These are phyloP conservation scores for Pichia terricola DNA, from an alignment of 1,139 yeast species.

Conservation along the genomic window DNA sequence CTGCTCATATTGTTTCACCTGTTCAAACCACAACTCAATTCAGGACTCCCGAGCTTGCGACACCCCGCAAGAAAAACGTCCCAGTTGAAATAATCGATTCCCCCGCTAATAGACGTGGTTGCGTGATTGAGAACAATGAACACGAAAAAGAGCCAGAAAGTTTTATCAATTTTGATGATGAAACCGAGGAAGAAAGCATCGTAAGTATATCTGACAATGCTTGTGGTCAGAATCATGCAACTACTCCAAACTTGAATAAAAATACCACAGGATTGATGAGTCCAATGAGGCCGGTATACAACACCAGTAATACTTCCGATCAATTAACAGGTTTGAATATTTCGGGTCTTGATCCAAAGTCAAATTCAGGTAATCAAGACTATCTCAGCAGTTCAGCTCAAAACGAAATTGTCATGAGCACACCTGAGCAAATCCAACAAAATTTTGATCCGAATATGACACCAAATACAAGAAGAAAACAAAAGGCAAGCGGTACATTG, in stretches of 20 bases:
- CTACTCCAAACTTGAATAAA: background rate
- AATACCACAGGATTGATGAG: conserved; percentile 4
- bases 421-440: background rate
- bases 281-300: conserved; percentile 8
- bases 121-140: conserved; percentile 8
- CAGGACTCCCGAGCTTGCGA: conserved; percentile 14
- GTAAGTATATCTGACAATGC: conserved; percentile 1
- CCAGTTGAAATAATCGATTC: conserved; percentile 4
- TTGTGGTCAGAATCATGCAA: background rate
- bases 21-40: conserved; percentile 13
- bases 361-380: background rate
- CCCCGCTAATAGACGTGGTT: conserved; percentile 9
- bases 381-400: too few species aligned
- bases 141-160: conserved; percentile 16
- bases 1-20: conserved; percentile 7
- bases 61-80: conserved; percentile 9
- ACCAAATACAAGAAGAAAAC: conserved; percentile 9
- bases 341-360: background rate
- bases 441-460: background rate
- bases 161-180: conserved; percentile 18
- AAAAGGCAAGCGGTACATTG: conserved; percentile 14
- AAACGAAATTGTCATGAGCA: background rate
- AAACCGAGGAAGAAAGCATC: conserved; percentile 16
- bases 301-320: background rate
- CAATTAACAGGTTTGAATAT: background rate